Conservation (phyloP, 345 rosid species). For the Corchorus capsularis region DNA sequence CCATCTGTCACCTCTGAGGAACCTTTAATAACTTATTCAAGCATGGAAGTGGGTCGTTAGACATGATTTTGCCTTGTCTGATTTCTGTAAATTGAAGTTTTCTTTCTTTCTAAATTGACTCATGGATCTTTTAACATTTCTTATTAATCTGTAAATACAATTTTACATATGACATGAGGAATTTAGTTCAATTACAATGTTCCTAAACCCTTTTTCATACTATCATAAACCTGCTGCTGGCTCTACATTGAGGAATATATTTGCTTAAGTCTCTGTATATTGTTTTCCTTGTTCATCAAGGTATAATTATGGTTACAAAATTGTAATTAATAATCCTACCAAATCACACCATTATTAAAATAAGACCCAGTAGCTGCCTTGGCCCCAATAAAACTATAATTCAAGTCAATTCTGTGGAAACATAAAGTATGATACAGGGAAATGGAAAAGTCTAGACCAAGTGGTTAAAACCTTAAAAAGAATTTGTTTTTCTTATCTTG, state of each 20-base stretch:
- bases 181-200: neutral
- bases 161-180: neutral
- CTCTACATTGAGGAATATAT: too few species aligned
- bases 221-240: neutral
- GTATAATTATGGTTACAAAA: neutral
- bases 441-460: neutral
- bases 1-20: conserved; percentile 36
- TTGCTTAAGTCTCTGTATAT: too few species aligned
- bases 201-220: neutral
- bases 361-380: neutral
- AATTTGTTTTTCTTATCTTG: neutral
- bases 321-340: neutral
- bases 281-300: neutral
- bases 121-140: neutral
- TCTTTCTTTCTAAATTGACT: neutral
- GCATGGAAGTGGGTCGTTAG: conserved; percentile 27
- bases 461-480: neutral
- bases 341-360: neutral
- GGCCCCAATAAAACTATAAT: neutral
- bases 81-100: neutral
- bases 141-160: neutral
- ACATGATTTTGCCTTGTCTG: neutral
- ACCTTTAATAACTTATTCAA: conserved; percentile 35
- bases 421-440: neutral
- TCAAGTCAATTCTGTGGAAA: conserved; percentile 3